Evolutionary conservation across 169 alveolate species (phyloP).

Genomic region (Eimeria praecox): DNA sequence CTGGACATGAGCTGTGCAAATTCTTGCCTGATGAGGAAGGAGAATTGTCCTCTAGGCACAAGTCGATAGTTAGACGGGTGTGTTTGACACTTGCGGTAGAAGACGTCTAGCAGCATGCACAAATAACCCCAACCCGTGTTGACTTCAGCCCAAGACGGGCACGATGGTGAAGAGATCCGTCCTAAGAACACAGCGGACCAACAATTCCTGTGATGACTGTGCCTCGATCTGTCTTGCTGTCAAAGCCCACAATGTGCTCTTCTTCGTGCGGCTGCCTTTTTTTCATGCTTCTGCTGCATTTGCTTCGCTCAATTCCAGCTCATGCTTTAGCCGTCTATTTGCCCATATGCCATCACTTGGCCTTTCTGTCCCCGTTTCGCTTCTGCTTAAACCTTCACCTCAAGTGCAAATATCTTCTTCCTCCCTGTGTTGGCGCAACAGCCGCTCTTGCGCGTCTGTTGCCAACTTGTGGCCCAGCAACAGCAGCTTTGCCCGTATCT

Average conservation of each 20-base stretch:
- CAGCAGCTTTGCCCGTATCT: background rate
- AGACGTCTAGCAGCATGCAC: slow-evolving; percentile 83
- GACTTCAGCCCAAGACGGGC: slow-evolving; percentile 83
- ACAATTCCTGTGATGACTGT: background rate
- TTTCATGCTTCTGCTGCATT: background rate
- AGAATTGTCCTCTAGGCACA: slow-evolving; percentile 84
- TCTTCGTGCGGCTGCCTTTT: background rate
- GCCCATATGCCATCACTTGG: background rate
- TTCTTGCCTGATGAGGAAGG: slow-evolving; percentile 72
- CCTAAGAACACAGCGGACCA: slow-evolving; percentile 51
- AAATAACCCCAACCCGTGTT: slow-evolving; percentile 85
- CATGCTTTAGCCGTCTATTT: background rate
- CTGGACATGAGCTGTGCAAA: background rate
- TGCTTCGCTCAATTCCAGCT: background rate
- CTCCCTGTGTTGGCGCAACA: background rate
- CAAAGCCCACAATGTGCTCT: background rate
- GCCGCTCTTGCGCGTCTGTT: background rate
- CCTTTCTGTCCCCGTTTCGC: background rate
- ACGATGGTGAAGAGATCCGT: slow-evolving; percentile 66
- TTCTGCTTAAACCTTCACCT: background rate
- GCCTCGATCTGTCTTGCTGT: background rate
- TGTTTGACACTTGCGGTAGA: slow-evolving; percentile 73
- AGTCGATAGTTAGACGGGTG: slow-evolving; percentile 83
- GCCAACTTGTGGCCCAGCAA: background rate
- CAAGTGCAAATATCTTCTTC: background rate